Base-by-base conservation (phyloP, 2,329 filamentous ascomycete genomes). In the Aspergillus spinulosporus region DNA sequence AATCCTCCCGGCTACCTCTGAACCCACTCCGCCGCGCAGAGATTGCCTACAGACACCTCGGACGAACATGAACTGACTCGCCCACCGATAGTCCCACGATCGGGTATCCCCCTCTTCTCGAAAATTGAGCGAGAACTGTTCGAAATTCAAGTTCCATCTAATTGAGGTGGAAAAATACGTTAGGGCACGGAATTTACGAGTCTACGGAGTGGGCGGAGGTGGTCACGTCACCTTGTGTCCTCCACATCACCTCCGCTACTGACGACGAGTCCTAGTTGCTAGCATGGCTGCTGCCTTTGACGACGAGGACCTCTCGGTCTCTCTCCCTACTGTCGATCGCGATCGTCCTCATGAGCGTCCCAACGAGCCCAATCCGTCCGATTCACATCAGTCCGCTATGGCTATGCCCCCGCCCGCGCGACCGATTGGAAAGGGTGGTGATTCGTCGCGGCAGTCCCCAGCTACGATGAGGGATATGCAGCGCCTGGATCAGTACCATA, bases 401-500 rank as follows among this genome's bases (percentile, higher is more conserved):
- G 65, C 71, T 32, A 74, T 74, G 72, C 71, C 72, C 42, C 68
- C 70, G 54, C 68, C 70, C 11, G 61, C 69, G 36, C 71, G 69
- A 48, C 69, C 71, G 54, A 65, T 66, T 65, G 68, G 66, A 52
- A 66, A 65, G 60, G 58, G 53, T 59, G 52, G 45, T 52, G 72
- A 70, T 32, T 57, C 63, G 43, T 52, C 60, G 21, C 68, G 61
- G 62, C 75, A 78, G 71, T 79, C 75, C 57, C 76, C 74, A 39
- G 72, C 70, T 59, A 80, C 75, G 64, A 78, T 70, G 64, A 74
- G 78, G 77, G 84, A 86, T 62, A 90, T 89, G 78, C 89, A 93
- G 78, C 87, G 93, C 64, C 86, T 97, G 69, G 92, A 92, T 63
- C 90, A 92, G 75, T 99, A 99, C 79, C 89, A 89, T 67, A 88